Conservation (phyloP, 2,329 filamentous ascomycete genomes). For the Neopestalotiopsis sp. region DNA sequence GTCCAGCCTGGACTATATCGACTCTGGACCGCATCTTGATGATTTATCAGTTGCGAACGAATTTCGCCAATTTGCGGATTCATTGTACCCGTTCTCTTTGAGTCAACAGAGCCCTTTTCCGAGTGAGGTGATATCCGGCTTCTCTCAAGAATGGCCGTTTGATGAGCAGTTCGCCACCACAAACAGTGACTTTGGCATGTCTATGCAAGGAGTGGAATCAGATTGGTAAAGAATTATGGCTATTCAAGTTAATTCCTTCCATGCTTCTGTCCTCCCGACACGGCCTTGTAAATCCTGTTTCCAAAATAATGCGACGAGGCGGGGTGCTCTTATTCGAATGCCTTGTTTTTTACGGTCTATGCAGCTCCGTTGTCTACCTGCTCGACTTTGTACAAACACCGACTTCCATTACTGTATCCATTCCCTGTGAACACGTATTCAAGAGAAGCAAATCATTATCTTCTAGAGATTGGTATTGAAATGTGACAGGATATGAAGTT, state of each 20-base stretch:
- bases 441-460: no score
- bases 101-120: background rate
- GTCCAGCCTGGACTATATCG: background rate
- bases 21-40: background rate
- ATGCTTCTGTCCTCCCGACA: background rate
- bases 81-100: background rate
- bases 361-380: no score
- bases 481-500: no score
- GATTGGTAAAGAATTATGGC: background rate
- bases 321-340: no score
- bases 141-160: slow-evolving; percentile 3
- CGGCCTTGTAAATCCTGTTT: no score
- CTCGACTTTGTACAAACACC: no score
- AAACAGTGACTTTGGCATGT: background rate
- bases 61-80: slow-evolving; percentile 1
- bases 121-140: slow-evolving; percentile 1
- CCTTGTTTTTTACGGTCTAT: no score
- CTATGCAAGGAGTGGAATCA: background rate
- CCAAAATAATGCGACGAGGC: no score
- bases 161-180: background rate
- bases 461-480: no score
- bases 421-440: no score
- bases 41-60: background rate
- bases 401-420: no score
- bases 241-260: background rate